Evolutionary conservation across 2,329 filamentous ascomycete species (phyloP).

Genomic region (Apiospora rasikravindrae): DNA sequence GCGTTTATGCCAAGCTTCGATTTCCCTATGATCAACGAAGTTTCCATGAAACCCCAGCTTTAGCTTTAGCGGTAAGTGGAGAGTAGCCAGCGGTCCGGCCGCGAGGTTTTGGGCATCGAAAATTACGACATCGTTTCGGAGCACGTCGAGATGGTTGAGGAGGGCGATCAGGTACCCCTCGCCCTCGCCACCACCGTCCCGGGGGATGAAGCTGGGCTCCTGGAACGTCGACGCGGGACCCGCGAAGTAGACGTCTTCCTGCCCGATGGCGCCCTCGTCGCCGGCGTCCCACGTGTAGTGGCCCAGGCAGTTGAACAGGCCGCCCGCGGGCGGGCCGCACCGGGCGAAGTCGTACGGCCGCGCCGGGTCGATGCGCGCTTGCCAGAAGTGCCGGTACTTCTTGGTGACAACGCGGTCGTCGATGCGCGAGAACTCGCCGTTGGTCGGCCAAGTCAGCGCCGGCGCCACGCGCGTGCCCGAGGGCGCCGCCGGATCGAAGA

Average conservation of each 20-base stretch:
- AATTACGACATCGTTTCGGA: slow-evolving; percentile 50
- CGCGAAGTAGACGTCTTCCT: slow-evolving; percentile 48
- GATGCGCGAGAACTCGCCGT: slow-evolving; percentile 56
- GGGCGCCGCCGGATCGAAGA: slow-evolving; percentile 43
- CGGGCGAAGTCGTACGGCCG: slow-evolving; percentile 49
- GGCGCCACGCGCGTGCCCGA: slow-evolving; percentile 45
- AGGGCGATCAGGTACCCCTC: slow-evolving; percentile 56
- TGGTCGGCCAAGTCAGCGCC: slow-evolving; percentile 43
- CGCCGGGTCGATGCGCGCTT: slow-evolving; percentile 43
- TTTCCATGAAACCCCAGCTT: slow-evolving; percentile 50
- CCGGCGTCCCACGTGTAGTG: slow-evolving; percentile 47
- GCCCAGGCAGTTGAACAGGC: slow-evolving; percentile 53
- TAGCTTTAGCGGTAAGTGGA: slow-evolving; percentile 48
- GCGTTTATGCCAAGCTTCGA: slow-evolving; percentile 47
- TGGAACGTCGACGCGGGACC: slow-evolving; percentile 54
- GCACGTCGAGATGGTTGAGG: slow-evolving; percentile 50
- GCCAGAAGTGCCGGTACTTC: slow-evolving; percentile 53
- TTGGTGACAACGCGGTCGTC: slow-evolving; percentile 53
- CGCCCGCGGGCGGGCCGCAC: slow-evolving; percentile 49
- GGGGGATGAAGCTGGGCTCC: slow-evolving; percentile 59
- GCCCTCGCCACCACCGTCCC: slow-evolving; percentile 47
- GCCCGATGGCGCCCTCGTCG: slow-evolving; percentile 31
- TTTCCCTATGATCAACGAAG: slow-evolving; percentile 47
- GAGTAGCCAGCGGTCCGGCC: slow-evolving; percentile 44
- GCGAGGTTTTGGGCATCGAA: slow-evolving; percentile 47